phyloP scores from a whole-genome alignment of 495 filamentous ascomycete species.

The Tetracladium marchalianum region DNA sequence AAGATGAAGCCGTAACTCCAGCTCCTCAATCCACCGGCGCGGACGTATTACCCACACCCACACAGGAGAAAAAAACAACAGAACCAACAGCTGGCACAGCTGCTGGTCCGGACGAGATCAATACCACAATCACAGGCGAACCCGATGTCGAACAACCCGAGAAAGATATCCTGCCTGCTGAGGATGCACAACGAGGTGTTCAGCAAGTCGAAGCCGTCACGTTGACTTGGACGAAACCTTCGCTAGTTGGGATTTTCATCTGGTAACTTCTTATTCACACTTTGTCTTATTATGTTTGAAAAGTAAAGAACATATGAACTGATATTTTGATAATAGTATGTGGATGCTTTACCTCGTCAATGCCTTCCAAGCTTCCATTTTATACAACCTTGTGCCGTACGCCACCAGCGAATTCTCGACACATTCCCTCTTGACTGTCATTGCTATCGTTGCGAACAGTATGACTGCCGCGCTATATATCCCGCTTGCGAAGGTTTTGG shows the following conservation, averaged over 20 bases:
- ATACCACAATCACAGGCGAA: too few species aligned
- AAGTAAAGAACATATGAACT: background rate
- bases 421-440: conserved; percentile 40
- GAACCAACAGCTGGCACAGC: too few species aligned
- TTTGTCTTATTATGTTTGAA: too few species aligned
- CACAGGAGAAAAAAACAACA: too few species aligned
- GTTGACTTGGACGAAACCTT: conserved; percentile 31
- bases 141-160: too few species aligned
- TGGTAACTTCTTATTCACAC: conserved; percentile 17
- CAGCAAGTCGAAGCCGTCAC: conserved; percentile 32
- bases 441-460: conserved; percentile 31
- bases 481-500: conserved; percentile 44
- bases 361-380: conserved; percentile 33
- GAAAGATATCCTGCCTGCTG: background rate
- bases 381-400: conserved; percentile 29
- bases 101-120: too few species aligned
- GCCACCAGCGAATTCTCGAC: conserved; percentile 35
- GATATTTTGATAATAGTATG: conserved; percentile 35
- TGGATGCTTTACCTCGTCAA: conserved; percentile 42
- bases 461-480: conserved; percentile 42
- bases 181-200: conserved; percentile 22
- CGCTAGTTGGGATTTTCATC: conserved; percentile 29
- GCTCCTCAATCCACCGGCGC: too few species aligned
- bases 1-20: too few species aligned
- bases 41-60: too few species aligned